Evolutionary conservation across 2,329 filamentous ascomycete species (phyloP).

Genomic region (Stenocarpella maydis): DNA sequence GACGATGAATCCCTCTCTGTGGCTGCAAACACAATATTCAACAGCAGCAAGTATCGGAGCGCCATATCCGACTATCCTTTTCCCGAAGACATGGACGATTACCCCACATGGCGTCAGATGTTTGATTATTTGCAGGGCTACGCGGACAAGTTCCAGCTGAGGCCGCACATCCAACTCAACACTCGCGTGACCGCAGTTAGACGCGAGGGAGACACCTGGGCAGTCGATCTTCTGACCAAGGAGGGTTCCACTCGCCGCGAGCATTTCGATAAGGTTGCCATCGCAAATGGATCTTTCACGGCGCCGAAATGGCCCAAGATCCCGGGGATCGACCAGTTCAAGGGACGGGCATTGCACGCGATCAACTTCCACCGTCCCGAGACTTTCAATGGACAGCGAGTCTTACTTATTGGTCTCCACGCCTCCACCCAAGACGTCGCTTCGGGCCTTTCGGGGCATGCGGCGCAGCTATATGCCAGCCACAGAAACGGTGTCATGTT

Average conservation of each 20-base stretch:
- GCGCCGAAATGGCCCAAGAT: conserved; percentile 17
- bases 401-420: conserved; percentile 32
- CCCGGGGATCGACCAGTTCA: conserved; percentile 29
- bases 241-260: background rate
- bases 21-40: conserved; percentile 32
- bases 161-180: conserved; percentile 10
- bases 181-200: background rate
- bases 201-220: conserved; percentile 4
- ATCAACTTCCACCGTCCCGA: conserved; percentile 30
- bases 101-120: conserved; percentile 31
- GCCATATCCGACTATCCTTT: conserved; percentile 34
- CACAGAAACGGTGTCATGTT: conserved; percentile 15
- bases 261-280: conserved; percentile 15
- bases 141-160: conserved; percentile 32
- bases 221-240: background rate
- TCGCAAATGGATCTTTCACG: conserved; percentile 13
- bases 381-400: conserved; percentile 29
- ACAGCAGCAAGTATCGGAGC: conserved; percentile 32
- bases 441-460: background rate
- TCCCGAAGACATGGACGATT: conserved; percentile 22
- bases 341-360: conserved; percentile 26
- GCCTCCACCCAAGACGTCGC: conserved; percentile 34
- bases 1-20: conserved; percentile 29
- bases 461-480: conserved; percentile 30
- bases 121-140: conserved; percentile 23